Conservation (phyloP, 2,329 filamentous ascomycete species). For the Beauveria caledonica region DNA sequence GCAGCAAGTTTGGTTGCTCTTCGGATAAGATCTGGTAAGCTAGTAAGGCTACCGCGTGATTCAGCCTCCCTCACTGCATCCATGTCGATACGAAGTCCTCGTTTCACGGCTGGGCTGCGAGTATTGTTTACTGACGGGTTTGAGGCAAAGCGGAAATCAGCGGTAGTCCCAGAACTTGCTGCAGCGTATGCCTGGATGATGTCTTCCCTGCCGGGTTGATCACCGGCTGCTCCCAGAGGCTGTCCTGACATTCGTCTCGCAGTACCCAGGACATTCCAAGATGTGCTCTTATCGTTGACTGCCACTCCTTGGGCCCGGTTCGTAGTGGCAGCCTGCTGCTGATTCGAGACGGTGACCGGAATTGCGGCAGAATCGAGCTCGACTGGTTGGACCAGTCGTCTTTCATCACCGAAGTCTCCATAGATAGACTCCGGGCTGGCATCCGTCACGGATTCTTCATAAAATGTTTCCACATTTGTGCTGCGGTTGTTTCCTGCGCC, state of each 20-base stretch:
- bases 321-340: background rate
- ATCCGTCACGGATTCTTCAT: slow-evolving; percentile 41
- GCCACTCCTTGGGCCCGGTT: background rate
- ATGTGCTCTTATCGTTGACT: slow-evolving; percentile 15
- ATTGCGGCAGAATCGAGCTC: slow-evolving; percentile 15
- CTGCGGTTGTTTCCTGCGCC: slow-evolving; percentile 33
- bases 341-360: background rate
- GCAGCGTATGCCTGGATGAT: slow-evolving; percentile 42
- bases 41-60: slow-evolving; percentile 81
- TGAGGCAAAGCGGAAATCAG: slow-evolving; percentile 21
- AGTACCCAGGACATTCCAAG: background rate
- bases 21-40: slow-evolving; percentile 81
- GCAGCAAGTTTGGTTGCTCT: slow-evolving; percentile 80
- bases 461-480: slow-evolving; percentile 39
- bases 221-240: slow-evolving; percentile 11
- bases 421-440: slow-evolving; percentile 31
- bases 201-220: slow-evolving; percentile 5
- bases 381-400: slow-evolving; percentile 31
- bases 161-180: slow-evolving; percentile 36
- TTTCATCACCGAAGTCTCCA: slow-evolving; percentile 46
- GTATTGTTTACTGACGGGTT: slow-evolving; percentile 28
- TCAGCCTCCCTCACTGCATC: slow-evolving; percentile 75
- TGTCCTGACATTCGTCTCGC: background rate
- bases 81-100: slow-evolving; percentile 71
- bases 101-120: slow-evolving; percentile 43